Conservation (phyloP, 345 rosid species). For the Psidium friedrichsthalianum region DNA sequence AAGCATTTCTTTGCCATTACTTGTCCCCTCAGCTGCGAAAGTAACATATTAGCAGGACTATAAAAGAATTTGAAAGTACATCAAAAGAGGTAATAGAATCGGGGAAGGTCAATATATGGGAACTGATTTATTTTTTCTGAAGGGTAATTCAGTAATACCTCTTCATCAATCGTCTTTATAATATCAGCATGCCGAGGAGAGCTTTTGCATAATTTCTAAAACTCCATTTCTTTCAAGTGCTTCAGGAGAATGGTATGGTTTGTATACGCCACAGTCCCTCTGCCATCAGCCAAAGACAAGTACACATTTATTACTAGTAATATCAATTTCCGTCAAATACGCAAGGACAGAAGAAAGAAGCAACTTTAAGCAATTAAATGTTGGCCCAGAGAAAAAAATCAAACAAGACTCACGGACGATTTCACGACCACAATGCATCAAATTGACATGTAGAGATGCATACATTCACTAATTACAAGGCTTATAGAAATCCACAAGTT, state of each 20-base stretch:
- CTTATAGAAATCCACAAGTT: neutral
- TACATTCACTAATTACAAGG: neutral
- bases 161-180: conserved; percentile 33
- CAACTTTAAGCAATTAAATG: neutral
- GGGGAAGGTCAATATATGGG: neutral
- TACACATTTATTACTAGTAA: neutral
- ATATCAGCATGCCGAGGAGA: conserved; percentile 46
- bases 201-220: conserved; percentile 31
- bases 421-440: neutral
- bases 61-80: neutral
- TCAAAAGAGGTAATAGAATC: neutral
- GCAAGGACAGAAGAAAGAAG: neutral
- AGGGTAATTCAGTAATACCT: conserved; percentile 11
- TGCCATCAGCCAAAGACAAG: neutral
- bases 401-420: neutral
- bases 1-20: conserved; percentile 25
- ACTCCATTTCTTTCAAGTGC: conserved; percentile 51
- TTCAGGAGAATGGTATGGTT: conserved; percentile 46
- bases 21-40: conserved; percentile 23
- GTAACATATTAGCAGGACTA: neutral
- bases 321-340: neutral
- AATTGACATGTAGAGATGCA: neutral
- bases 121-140: neutral
- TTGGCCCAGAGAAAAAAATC: neutral
- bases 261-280: conserved; percentile 43